Conservation (phyloP, 225 moss, liverwort and hornwort species). For the Ulota crispa region DNA sequence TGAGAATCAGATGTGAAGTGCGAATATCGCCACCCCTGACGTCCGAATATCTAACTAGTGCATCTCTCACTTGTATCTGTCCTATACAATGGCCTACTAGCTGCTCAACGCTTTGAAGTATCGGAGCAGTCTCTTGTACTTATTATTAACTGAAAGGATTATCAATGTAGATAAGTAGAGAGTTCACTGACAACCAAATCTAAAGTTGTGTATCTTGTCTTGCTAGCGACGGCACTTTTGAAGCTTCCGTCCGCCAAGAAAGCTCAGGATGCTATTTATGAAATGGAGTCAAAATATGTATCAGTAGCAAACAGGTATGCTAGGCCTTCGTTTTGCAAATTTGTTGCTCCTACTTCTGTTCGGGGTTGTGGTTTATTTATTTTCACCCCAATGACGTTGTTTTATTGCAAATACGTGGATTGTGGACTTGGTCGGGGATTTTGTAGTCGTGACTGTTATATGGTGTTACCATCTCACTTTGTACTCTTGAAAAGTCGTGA, state of each 20-base stretch:
- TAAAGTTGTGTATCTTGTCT: slow-evolving; percentile 8
- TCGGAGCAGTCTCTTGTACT: neutral
- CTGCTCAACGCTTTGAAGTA: neutral
- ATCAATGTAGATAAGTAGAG: neutral
- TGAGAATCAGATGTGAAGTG: slow-evolving; percentile 37
- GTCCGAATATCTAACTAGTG: slow-evolving; percentile 35
- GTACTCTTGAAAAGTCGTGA: too few relatives aligned
- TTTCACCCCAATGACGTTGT: neutral
- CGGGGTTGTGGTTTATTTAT: neutral
- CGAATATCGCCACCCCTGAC: slow-evolving; percentile 26
- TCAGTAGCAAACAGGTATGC: slow-evolving; percentile 36
- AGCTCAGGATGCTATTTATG: slow-evolving; percentile 16
- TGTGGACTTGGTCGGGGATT: too few relatives aligned
- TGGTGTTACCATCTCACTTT: neutral
- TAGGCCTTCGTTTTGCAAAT: neutral
- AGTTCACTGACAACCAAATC: neutral
- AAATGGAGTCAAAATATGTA: slow-evolving; percentile 15
- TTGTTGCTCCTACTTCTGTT: neutral
- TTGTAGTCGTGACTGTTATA: neutral
- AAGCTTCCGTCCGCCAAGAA: slow-evolving; percentile 30
- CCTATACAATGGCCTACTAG: neutral
- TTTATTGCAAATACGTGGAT: too few relatives aligned
- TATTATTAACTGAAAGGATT: neutral
- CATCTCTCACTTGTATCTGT: neutral
- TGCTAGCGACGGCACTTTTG: slow-evolving; percentile 41